Conservation (phyloP, 169 alveolate species). For the Fabrea salina region DNA sequence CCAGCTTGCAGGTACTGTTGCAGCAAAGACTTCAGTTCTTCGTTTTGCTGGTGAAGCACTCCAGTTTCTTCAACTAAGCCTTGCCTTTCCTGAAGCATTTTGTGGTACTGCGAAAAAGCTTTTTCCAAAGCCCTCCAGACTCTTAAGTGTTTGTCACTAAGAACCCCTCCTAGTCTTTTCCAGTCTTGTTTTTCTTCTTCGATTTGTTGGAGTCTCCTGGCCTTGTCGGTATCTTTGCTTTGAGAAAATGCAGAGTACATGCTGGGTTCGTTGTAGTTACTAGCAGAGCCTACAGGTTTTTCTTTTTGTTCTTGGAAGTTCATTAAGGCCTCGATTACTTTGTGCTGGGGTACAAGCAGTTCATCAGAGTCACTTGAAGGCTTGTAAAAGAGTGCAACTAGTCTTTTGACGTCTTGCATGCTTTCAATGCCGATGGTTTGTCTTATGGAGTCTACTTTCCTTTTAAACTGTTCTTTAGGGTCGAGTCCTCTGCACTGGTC, state of each 20-base stretch:
- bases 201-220: conserved; percentile 44
- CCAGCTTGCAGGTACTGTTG: conserved; percentile 70
- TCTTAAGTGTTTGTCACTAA: conserved; percentile 42
- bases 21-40: conserved; percentile 56
- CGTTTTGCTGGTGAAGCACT: conserved; percentile 59
- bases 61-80: conserved; percentile 69
- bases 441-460: conserved; percentile 48
- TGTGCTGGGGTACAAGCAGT: conserved; percentile 38
- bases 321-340: conserved; percentile 41
- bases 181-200: conserved; percentile 57
- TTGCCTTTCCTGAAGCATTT: conserved; percentile 49
- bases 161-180: conserved; percentile 54
- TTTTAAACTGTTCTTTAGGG: conserved; percentile 40
- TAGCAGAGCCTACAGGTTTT: background rate
- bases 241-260: background rate
- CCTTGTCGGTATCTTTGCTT: conserved; percentile 43
- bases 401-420: conserved; percentile 51
- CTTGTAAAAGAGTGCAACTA: conserved; percentile 49
- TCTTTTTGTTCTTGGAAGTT: conserved; percentile 44
- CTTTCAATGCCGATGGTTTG: conserved; percentile 55
- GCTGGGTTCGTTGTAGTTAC: background rate
- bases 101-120: conserved; percentile 50
- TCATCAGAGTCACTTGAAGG: conserved; percentile 30
- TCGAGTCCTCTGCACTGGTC: conserved; percentile 30
- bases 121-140: conserved; percentile 65